Base-by-base conservation (phyloP, 495 filamentous ascomycete genomes). In the Xanthoparmelia taractica region DNA sequence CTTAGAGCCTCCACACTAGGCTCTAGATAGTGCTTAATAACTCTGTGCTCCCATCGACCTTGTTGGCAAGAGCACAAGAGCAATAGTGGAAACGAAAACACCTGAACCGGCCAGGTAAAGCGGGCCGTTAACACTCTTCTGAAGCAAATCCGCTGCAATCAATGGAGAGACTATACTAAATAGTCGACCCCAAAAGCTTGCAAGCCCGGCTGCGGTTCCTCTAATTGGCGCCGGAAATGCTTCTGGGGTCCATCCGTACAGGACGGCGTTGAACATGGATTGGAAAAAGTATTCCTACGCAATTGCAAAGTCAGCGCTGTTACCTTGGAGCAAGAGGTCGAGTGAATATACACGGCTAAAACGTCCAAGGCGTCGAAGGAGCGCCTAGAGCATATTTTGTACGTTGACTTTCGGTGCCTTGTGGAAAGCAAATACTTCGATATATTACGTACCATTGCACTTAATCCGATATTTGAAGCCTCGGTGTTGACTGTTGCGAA, bases 221-320 rank as follows among this genome's bases (percentile, higher is more conserved):
- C 82, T 71, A 47, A 82, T 79, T 0, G 80, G 77, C 1, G 78
- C 78, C 2, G 79, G 80, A 64, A 83, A 84, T 12, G 76, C 81
- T 67, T 84, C 81, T 0, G 81, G 80, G 2, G 80, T 84, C 73
- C 80, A 84, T 37, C 79, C 80, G 64, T 83, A 84, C 66, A 84
- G 75, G 8, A 84, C 75, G 17, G 79, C 80, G 60, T 83, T 78
- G 74, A 79, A 80, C 76, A 79, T 77, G 48, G 68, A 71, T 60
- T 80, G 76, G 67, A 80, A 78, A 65, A 79, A 78, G 66, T 79
- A 79, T 63, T 79, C 76, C 47, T 50, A 29, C 12, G 0, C 47
- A 47, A 27, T 1, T 29, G 15, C 0, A 2, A 50, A 29, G 25
- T 29, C 47, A 50, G 47, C n/a, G 11, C 4, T 50, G 12, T 29